phyloP scores from a whole-genome alignment of 208 protist genomes.

The Sergeia podlipaevii region DNA sequence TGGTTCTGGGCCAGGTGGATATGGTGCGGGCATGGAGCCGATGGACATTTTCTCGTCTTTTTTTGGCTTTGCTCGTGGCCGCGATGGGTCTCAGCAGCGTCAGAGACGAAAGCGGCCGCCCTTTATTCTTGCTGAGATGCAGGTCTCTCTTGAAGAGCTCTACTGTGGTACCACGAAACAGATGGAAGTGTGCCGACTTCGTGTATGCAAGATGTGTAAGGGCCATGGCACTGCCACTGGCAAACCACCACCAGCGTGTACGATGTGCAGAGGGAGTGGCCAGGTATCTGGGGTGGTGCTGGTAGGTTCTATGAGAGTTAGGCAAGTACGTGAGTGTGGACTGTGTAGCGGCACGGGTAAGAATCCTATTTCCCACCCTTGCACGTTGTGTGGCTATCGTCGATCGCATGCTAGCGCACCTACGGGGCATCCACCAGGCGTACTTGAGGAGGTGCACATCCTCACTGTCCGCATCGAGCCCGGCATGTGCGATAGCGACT shows the following conservation, averaged over 20 bases:
- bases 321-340: too few species aligned
- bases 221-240: slow-evolving; percentile 49
- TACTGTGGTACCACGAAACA: slow-evolving; percentile 96
- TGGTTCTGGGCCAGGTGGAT: slow-evolving; percentile 38
- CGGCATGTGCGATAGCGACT: slow-evolving; percentile 93
- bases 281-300: slow-evolving; percentile 66
- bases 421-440: slow-evolving; percentile 82
- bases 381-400: slow-evolving; percentile 54
- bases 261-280: slow-evolving; percentile 84
- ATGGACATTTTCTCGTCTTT: slow-evolving; percentile 84
- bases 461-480: slow-evolving; percentile 93
- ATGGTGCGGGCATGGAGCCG: slow-evolving; percentile 79
- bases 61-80: slow-evolving; percentile 64
- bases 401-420: slow-evolving; percentile 72
- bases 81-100: slow-evolving; percentile 30
- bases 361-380: slow-evolving; percentile 14
- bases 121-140: slow-evolving; percentile 88
- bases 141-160: slow-evolving; percentile 94
- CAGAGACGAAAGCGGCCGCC: slow-evolving; percentile 71
- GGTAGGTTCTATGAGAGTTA: slow-evolving; percentile 87
- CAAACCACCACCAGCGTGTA: slow-evolving; percentile 52
- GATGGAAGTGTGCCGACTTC: slow-evolving; percentile 74
- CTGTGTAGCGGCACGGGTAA: slow-evolving; percentile 39
- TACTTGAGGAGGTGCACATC: slow-evolving; percentile 84
- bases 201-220: slow-evolving; percentile 61